Base-by-base conservation (phyloP, 2,329 filamentous ascomycete species). In the Dendrostoma leiphaemia region DNA sequence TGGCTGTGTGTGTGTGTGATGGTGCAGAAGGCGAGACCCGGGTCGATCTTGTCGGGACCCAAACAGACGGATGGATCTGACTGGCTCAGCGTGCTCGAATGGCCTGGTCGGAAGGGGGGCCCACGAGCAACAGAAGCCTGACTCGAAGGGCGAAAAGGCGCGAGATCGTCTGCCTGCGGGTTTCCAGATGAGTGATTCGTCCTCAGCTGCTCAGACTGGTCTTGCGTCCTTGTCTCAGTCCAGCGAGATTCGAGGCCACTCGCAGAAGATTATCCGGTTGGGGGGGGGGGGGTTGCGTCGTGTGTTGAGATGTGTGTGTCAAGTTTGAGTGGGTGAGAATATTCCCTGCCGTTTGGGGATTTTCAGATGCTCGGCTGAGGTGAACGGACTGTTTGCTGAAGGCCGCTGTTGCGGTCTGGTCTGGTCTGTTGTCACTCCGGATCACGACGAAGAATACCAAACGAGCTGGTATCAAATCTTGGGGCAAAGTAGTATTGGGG, bases 81-180 rank as follows among this genome's bases (percentile, higher is more conserved):
- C 55, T 57, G 55, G 55, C 43, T 57, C 51, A 57, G 53, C 51
- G 51, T 28, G 45, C 47, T 51, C 31, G 44, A 54, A 24, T 24
- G 55, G 48, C 37, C 29, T 40, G 43, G 28, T 29, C 37, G 32
- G 35, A 41, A 46, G 29, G 45, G 53, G 55, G 51, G 55, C 40
- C 52, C 55, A 54, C 55, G 51, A 54, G 55, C 48, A 51, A 51
- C 49, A 21, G 47, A 57, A 53, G 55, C 55, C 55, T 57, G 55
- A 54, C 55, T 44, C 37, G 48, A 15, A 26, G 47, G 40, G 35
- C 46, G 48, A 44, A 15, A 26, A 51, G 40, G 35, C 46, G 48
- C 24, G 38, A 51, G 53, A 55, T 48, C 48, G 43, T 52, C 53
- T 55, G 51, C 35, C 37, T 45, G n/a, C n/a, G 48, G 41, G 8